phyloP scores from a whole-genome alignment of 306 rosid species.

The Corylus americana region DNA sequence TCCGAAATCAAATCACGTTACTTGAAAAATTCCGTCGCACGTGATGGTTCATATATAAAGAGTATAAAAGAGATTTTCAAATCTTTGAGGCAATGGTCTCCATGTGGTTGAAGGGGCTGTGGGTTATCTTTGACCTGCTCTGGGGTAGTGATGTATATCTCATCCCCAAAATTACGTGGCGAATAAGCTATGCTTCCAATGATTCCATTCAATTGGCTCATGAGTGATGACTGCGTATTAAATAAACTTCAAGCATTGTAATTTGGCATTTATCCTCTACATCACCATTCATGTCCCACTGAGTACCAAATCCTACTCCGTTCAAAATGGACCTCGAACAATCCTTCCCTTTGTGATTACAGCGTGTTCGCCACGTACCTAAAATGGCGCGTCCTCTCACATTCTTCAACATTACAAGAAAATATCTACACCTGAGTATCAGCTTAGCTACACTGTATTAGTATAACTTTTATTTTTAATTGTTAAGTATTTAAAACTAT shows the following conservation, averaged over 20 bases:
- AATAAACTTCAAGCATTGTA: too few relatives aligned
- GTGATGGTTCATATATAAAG: too few relatives aligned
- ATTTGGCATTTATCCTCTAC: too few relatives aligned
- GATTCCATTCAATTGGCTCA: neutral
- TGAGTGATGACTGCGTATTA: neutral
- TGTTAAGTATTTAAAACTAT: too few relatives aligned
- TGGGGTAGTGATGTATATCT: neutral
- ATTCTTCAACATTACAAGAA: too few relatives aligned
- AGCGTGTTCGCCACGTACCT: neutral
- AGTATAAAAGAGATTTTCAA: neutral
- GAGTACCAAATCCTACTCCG: neutral
- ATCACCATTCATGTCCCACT: neutral
- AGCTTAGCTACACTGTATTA: too few relatives aligned
- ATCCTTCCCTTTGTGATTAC: neutral
- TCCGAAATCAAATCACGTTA: too few relatives aligned
- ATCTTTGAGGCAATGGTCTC: neutral
- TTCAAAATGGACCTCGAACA: neutral
- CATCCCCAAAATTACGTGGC: neutral
- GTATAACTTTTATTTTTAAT: too few relatives aligned
- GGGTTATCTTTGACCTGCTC: neutral
- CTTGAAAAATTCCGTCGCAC: too few relatives aligned
- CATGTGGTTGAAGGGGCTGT: neutral
- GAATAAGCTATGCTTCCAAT: neutral
- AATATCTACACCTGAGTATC: too few relatives aligned
- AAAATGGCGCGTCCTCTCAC: neutral